A percentile compares a stretch with the other conserved stretches of the same genome.
phyloP scores from a whole-genome alignment of 2,329 filamentous ascomycete species.

The Drechslera avenae region DNA sequence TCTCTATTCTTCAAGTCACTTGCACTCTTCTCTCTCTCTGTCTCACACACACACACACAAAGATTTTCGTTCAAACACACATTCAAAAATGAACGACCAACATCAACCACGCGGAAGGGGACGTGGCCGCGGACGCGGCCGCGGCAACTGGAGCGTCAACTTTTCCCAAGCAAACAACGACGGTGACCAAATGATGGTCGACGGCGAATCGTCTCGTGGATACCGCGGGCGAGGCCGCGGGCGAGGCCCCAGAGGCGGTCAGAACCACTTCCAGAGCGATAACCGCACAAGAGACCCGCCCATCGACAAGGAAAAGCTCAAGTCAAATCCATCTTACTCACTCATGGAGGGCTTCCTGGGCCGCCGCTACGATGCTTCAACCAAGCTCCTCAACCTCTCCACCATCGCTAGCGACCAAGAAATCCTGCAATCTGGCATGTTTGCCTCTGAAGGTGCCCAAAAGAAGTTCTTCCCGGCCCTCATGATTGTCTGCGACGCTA shows the following conservation, averaged over 20 bases:
- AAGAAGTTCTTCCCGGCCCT: slow-evolving; percentile 91
- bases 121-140: slow-evolving; percentile 24
- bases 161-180: slow-evolving; percentile 11
- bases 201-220: slow-evolving; percentile 16
- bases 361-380: slow-evolving; percentile 71
- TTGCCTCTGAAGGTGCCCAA: slow-evolving; percentile 70
- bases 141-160: slow-evolving; percentile 13
- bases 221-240: slow-evolving; percentile 28
- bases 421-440: slow-evolving; percentile 75
- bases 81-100: slow-evolving; percentile 8
- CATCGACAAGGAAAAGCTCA: slow-evolving; percentile 48
- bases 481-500: slow-evolving; percentile 81
- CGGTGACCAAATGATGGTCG: slow-evolving; percentile 20
- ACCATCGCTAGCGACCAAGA: slow-evolving; percentile 73
- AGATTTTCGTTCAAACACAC: neutral
- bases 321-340: slow-evolving; percentile 53
- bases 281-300: slow-evolving; percentile 72
- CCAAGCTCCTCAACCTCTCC: slow-evolving; percentile 84
- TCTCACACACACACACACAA: slow-evolving; percentile 2
- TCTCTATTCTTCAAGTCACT: slow-evolving; percentile 1
- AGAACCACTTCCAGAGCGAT: slow-evolving; percentile 33
- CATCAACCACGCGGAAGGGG: slow-evolving; percentile 23
- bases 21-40: neutral
- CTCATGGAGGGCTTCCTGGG: slow-evolving; percentile 74
- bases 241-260: slow-evolving; percentile 16